Base-by-base conservation (phyloP, 768 basidiomycete genomes). In the Xerocomellus intermedius region DNA sequence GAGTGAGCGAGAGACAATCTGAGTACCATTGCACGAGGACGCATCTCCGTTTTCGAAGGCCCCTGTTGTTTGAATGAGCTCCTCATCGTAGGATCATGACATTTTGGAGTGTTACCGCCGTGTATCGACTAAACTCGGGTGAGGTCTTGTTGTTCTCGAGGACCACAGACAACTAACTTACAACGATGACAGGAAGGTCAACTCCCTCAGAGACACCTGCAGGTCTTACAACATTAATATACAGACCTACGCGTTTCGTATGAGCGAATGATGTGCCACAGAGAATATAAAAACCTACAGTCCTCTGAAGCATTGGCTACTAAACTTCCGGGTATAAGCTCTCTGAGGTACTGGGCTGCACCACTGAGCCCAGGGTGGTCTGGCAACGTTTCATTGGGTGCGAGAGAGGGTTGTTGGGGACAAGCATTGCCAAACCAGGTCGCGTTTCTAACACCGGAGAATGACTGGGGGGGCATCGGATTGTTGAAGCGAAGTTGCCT, bases 401-500 rank as follows among this genome's bases (percentile, higher is more conserved):
- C 55, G 8, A 54, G 26, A 3, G 16, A 0, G 21, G 46, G 42
- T 46, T 74, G 76, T 50, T 80, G 78, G 17, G 72, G 71, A 50
- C 78, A 80, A 4, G 77, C 69, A 28, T 71, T 57, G 13, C 77
- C 75, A 48, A 43, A 52, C 35, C 2, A 7, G 14, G 35, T 45
- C 28, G 43, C 51, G 9, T 45, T 30, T 22, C 10, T 19, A 14
- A 52, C 16, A 1, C 26, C 43, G 9, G 42, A 37, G 16, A 52
- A 52, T 10, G 51, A 2, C 49, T 30, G 41, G 1, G 59, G 57
- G 0, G 59, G n/a, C 0, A 51, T 43, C 3, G 64, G 64, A 14
- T 52, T 45, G 26, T 61, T 55, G 52, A 65, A 61, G 21, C 60
- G 62, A 52, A 65, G 55, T n/a, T 55, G 26, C 4, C 57, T 57